A percentile compares a stretch with the other conserved stretches of the same genome.
Evolutionary conservation across 2,329 filamentous ascomycete species (phyloP).

Genomic region (Geosmithia putterillii): DNA sequence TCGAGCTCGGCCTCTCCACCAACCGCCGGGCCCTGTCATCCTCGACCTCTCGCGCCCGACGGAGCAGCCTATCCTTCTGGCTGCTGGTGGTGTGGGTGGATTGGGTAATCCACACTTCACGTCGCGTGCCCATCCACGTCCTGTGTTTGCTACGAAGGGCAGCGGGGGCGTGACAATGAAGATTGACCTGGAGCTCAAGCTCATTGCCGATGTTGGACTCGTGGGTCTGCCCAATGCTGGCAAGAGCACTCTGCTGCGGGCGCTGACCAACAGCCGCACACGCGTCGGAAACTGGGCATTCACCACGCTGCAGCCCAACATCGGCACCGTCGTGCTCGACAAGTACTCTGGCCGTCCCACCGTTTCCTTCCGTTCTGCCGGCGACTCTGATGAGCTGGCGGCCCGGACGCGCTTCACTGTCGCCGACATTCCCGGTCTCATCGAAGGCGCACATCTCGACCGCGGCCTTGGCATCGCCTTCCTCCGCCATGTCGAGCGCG

Average conservation of each 20-base stretch:
- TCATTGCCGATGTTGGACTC: conserved; percentile 87
- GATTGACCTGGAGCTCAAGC: conserved; percentile 82
- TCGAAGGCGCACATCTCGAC: conserved; percentile 86
- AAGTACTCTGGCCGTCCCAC: conserved; percentile 65
- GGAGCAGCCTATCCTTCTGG: conserved; percentile 71
- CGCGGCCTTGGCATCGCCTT: conserved; percentile 85
- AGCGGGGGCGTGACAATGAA: conserved; percentile 67
- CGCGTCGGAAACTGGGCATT: conserved; percentile 93
- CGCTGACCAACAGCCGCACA: conserved; percentile 78
- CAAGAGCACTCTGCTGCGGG: conserved; percentile 83
- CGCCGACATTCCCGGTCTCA: conserved; percentile 88
- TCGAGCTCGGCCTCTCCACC: conserved; percentile 44
- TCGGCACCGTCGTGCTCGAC: conserved; percentile 90
- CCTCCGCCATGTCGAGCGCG: conserved; percentile 85
- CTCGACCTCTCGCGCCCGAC: conserved; percentile 68
- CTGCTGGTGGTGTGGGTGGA: conserved; percentile 78
- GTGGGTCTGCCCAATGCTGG: conserved; percentile 94
- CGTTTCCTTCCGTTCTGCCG: conserved; percentile 11
- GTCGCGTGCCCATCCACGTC: conserved; percentile 59
- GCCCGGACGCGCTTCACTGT: conserved; percentile 72
- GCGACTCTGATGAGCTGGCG: conserved; percentile 19
- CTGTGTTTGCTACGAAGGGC: conserved; percentile 81
- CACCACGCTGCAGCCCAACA: conserved; percentile 88
- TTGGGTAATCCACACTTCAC: conserved; percentile 90
- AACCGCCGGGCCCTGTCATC: conserved; percentile 61